Percentiles rank a stretch among this genome's conserved stretches.
Conservation (phyloP, 2,329 filamentous ascomycete species). For the Gaeumannomyces tritici region DNA sequence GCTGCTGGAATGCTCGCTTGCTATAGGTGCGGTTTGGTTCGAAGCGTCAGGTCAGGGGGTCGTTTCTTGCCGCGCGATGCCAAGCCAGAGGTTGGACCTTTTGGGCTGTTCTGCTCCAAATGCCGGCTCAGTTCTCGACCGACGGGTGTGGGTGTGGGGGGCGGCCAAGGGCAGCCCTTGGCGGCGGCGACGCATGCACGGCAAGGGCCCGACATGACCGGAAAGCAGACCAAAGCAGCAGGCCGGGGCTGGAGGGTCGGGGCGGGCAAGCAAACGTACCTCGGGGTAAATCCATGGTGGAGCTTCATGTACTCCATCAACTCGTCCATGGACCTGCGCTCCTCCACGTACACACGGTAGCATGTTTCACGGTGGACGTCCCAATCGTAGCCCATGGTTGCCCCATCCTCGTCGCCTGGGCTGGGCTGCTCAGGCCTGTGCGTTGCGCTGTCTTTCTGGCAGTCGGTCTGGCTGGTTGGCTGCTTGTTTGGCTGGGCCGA, state of each 20-base stretch:
- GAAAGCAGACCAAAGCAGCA: background rate
- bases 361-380: constrained; percentile 31
- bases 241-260: background rate
- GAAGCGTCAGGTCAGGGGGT: background rate
- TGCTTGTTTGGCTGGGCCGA: background rate
- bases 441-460: too few relatives aligned
- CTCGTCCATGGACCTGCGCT: constrained; percentile 63
- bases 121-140: too few relatives aligned
- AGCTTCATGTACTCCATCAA: constrained; percentile 63
- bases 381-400: constrained; percentile 36
- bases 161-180: too few relatives aligned
- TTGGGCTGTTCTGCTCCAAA: background rate
- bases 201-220: background rate
- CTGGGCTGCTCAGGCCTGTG: background rate
- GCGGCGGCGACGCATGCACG: background rate
- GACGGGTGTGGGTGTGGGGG: too few relatives aligned
- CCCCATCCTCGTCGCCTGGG: background rate
- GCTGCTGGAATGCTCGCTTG: constrained; percentile 66
- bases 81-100: too few relatives aligned
- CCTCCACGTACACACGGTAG: constrained; percentile 62
- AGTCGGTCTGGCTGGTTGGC: too few relatives aligned
- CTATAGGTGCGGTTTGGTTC: constrained; percentile 27
- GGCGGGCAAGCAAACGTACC: constrained; percentile 43
- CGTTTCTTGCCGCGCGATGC: too few relatives aligned
- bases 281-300: constrained; percentile 58